Evolutionary conservation across 2,329 filamentous ascomycete genomes (phyloP).

Genomic region (Botryotinia globosa): DNA sequence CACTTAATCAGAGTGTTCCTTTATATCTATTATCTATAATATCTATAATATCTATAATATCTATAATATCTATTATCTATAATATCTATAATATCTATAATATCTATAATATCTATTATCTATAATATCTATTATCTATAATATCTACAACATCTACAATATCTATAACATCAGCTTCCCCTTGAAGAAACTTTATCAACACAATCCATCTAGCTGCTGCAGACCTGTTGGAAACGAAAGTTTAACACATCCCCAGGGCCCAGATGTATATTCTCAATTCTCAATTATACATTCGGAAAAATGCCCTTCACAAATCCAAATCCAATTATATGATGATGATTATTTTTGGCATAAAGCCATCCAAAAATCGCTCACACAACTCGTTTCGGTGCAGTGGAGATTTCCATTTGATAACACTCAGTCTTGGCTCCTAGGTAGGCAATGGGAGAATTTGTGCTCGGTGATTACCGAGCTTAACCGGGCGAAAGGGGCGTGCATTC

Average conservation of each 20-base stretch:
- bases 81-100: neutral
- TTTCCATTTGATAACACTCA: neutral
- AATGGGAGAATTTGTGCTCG: neutral
- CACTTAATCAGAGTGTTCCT: too few relatives aligned
- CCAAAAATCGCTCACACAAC: conserved; percentile 11
- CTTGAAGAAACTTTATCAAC: neutral
- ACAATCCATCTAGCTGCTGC: neutral
- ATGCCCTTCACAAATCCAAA: neutral
- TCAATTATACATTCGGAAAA: neutral
- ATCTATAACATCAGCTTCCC: neutral
- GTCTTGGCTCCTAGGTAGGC: neutral
- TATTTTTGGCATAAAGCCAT: neutral
- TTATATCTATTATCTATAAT: too few relatives aligned
- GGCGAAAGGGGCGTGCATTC: neutral
- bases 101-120: neutral
- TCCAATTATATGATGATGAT: too few relatives aligned
- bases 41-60: neutral
- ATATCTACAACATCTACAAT: neutral
- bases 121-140: neutral
- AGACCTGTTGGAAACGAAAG: neutral
- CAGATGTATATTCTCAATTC: neutral
- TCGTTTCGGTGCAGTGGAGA: neutral
- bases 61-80: neutral
- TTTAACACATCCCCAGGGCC: neutral
- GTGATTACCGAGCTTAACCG: conserved; percentile 11